A percentile compares a stretch with the other conserved stretches of the same genome.
phyloP scores from a whole-genome alignment of 192 early-diverging fungal genomes.

The Coemansia sp. region DNA sequence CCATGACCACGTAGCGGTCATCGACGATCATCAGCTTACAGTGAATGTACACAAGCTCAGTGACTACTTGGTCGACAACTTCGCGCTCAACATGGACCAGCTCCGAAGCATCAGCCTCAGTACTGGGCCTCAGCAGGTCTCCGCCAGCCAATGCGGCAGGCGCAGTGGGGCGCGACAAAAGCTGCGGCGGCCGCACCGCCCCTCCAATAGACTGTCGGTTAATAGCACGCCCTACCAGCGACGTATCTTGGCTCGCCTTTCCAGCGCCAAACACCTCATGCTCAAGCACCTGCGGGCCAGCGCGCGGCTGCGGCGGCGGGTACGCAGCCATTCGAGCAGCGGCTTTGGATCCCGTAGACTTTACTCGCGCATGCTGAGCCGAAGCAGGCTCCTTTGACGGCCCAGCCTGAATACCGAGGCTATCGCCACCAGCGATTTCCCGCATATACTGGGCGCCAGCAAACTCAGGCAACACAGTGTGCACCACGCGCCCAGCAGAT shows the following conservation, averaged over 20 bases:
- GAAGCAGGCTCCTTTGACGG: background rate
- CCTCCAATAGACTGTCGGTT: background rate
- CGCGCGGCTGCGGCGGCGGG: conserved; percentile 27
- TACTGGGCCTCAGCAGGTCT: background rate
- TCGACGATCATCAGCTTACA: conserved; percentile 88
- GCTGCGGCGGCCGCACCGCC: background rate
- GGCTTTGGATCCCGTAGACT: background rate
- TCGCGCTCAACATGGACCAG: conserved; percentile 28
- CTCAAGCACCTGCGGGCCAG: conserved; percentile 47
- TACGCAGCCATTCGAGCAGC: conserved; percentile 2
- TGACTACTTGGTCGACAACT: conserved; percentile 60
- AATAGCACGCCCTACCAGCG: background rate
- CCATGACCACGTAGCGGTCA: conserved; percentile 79
- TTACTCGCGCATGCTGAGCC: background rate
- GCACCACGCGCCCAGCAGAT: conserved; percentile 1
- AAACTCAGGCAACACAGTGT: conserved; percentile 37
- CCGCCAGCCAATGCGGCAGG: conserved; percentile 15
- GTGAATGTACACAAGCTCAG: conserved; percentile 87
- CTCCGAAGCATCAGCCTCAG: conserved; percentile 11
- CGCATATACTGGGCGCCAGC: conserved; percentile 48
- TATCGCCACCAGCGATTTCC: conserved; percentile 16
- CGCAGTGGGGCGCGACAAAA: conserved; percentile 21
- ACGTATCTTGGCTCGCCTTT: background rate
- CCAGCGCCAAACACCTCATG: conserved; percentile 40
- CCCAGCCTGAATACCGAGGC: background rate